Conservation (phyloP, 352 stramenopile species). For the Phytophthora pini region DNA sequence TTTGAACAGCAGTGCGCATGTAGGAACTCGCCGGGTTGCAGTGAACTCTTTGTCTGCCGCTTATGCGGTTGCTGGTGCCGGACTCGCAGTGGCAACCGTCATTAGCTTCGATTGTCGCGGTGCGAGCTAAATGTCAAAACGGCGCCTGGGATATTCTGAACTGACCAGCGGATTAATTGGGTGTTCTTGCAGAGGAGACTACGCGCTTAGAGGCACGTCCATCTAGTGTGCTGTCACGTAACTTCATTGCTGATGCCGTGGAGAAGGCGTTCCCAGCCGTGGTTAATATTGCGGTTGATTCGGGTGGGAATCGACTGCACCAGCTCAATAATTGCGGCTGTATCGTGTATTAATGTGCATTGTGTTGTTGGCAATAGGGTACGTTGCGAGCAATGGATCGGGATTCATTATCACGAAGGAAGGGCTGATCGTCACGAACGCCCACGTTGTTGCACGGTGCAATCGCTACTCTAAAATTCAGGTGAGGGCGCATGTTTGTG, state of each 20-base stretch:
- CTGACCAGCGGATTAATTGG: neutral
- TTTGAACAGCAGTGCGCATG: neutral
- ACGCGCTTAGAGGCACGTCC: conserved; percentile 31
- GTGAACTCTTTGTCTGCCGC: conserved; percentile 19
- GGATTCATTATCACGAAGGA: conserved; percentile 92
- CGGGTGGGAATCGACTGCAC: conserved; percentile 23
- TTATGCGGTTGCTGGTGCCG: conserved; percentile 32
- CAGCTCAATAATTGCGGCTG: neutral
- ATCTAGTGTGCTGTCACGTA: conserved; percentile 54
- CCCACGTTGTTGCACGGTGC: conserved; percentile 89
- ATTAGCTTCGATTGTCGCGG: conserved; percentile 29
- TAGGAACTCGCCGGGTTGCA: neutral
- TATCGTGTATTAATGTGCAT: neutral
- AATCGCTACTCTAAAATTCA: conserved; percentile 86
- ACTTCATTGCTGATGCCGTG: conserved; percentile 91
- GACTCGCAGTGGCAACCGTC: conserved; percentile 28
- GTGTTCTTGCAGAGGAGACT: conserved; percentile 16
- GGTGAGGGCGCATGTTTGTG: conserved; percentile 27
- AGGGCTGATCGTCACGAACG: conserved; percentile 93
- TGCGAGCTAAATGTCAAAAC: conserved; percentile 1
- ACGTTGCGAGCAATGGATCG: conserved; percentile 84
- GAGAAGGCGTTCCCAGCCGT: conserved; percentile 90
- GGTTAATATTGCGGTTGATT: conserved; percentile 89
- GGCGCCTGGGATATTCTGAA: neutral
- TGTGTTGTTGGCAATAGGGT: conserved; percentile 40